Conservation (phyloP, 2,329 filamentous ascomycete genomes). For the Aureobasidium namibiae region DNA sequence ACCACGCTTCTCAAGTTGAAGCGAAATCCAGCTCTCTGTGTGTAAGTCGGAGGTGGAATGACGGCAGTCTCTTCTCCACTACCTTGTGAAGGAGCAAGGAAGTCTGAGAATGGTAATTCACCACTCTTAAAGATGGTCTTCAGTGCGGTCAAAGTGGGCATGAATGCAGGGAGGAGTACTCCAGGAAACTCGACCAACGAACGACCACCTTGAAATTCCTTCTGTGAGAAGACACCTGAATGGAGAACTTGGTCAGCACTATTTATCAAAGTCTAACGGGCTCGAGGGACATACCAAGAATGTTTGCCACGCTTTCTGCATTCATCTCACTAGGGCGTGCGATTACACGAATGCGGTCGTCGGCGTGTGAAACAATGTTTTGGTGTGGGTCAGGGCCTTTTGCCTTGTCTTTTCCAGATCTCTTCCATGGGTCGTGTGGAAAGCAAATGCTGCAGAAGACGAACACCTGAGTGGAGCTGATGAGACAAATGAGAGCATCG, state of each 20-base stretch:
- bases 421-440: conserved; percentile 14
- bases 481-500: conserved; percentile 44
- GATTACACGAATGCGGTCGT: conserved; percentile 17
- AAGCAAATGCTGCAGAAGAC: conserved; percentile 23
- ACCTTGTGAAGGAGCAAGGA: conserved; percentile 21
- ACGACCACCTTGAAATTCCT: not conserved
- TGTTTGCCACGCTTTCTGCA: not conserved
- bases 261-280: not conserved
- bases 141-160: conserved; percentile 48
- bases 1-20: conserved; percentile 36
- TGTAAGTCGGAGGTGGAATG: conserved; percentile 45
- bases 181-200: conserved; percentile 54
- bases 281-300: not conserved
- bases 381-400: not conserved
- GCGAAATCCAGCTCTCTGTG: conserved; percentile 39
- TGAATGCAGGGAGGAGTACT: conserved; percentile 50
- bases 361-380: not conserved
- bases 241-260: not conserved
- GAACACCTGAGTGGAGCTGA: conserved; percentile 28
- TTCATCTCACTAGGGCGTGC: not conserved
- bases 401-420: not conserved
- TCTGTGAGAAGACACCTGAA: not conserved
- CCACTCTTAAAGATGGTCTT: conserved; percentile 39
- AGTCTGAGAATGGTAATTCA: conserved; percentile 24
- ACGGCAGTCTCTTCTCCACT: conserved; percentile 17